A percentile compares a stretch with the other conserved stretches of the same genome.
These are phyloP conservation scores for Quercus mongolica DNA, from an alignment of 306 rosid species.

Conservation along the genomic window DNA sequence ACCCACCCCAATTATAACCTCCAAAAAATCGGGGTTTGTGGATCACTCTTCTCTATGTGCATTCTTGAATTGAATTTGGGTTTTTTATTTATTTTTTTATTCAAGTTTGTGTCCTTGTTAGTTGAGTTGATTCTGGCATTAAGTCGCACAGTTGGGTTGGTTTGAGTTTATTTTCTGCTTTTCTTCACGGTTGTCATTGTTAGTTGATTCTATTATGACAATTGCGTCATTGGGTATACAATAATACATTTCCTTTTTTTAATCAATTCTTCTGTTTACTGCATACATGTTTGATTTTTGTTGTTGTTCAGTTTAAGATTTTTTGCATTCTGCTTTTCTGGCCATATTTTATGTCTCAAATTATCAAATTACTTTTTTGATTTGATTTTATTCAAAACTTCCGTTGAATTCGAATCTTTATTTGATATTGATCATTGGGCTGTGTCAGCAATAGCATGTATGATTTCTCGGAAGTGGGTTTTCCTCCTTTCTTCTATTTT, in stretches of 20 bases:
- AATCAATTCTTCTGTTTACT: conserved; percentile 3
- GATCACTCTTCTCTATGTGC: neutral
- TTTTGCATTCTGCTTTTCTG: neutral
- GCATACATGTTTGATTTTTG: conserved; percentile 7
- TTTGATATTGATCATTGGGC: conserved; percentile 17
- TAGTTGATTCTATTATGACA: conserved; percentile 3
- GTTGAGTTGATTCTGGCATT: conserved; percentile 36
- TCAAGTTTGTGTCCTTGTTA: conserved; percentile 32
- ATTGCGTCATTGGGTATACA: conserved; percentile 12
- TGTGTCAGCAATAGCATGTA: neutral
- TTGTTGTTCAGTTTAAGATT: neutral
- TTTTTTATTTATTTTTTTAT: neutral
- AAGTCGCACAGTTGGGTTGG: conserved; percentile 47
- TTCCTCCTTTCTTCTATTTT: neutral
- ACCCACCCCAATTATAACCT: neutral
- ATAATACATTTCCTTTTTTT: neutral
- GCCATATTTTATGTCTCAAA: neutral
- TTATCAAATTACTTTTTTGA: neutral
- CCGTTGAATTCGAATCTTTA: neutral
- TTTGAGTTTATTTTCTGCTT: conserved; percentile 27
- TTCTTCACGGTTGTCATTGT: conserved; percentile 1
- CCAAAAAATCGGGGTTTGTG: neutral
- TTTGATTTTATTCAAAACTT: neutral
- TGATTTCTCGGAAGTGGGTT: neutral
- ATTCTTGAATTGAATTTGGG: conserved; percentile 22